Base-by-base conservation (phyloP, 164 flowering plant genomes). In the Umbilicus rupestris region DNA sequence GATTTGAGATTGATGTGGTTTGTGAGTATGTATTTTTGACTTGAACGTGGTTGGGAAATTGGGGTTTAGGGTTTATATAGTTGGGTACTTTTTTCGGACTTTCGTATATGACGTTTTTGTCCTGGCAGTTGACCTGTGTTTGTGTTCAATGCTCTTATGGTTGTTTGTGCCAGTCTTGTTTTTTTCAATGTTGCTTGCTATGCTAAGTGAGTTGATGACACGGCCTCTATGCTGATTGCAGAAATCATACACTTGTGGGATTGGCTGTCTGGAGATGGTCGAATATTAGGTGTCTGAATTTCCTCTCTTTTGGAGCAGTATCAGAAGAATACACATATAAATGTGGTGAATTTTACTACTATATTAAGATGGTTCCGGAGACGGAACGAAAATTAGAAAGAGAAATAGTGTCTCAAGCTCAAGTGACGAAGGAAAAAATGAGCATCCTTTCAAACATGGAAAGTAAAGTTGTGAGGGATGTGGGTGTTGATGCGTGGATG, bases 401-500 rank as follows among this genome's bases (percentile, higher is more conserved):
- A 30, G 5, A 17, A 3, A 22, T 52, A 52, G 2, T 52, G 31
- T n/a, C 16, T 26, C 59, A 52, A 52, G 59, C 22, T 26, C 59
- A 52, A 52, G 59, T 26, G 42, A 19, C 10, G 28, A 33, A 37
- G 26, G 66, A 45, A 14, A 66, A 66, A 31, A 45, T 28, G 59
- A 73, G 42, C 39, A 14, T 55, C 37, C 28, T n/a, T 4, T 55
- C 63, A 24, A 72, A 68, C 44, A 19, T 28, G 30, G 45, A 77
- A 11, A 70, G 70, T 60, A 6, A 35, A 70, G 7, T 70, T 39
- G 22, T 68, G 41, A 69, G 39, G 6, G 66, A 62, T 35, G 62
- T 49, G 1, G 74, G 62, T 67, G 65, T 60, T 66, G 62, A 22
- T 35, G 69, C 65, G 64, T 65, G 67, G 14, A 28, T 39, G 20